These are phyloP conservation scores for Chytriomyces hyalinus DNA, from an alignment of 192 early-diverging fungal genomes.

Conservation along the genomic window DNA sequence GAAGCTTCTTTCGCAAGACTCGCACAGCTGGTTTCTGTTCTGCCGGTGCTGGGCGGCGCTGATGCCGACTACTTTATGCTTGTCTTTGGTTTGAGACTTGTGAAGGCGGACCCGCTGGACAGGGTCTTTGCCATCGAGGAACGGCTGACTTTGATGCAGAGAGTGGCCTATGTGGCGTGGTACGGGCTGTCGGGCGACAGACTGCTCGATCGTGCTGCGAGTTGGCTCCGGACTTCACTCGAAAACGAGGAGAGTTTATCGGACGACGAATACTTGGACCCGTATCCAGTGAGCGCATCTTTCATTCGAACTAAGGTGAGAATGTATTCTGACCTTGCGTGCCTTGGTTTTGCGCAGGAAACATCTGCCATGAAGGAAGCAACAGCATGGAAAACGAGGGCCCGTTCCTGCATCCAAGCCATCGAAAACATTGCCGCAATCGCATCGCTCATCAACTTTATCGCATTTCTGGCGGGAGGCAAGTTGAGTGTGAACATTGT, in stretches of 20 bases:
- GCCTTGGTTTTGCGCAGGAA: not conserved
- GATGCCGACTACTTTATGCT: conserved; percentile 3
- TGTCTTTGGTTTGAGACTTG: conserved; percentile 3
- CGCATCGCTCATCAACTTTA: conserved; percentile 12
- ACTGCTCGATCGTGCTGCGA: not conserved
- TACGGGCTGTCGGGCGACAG: not conserved
- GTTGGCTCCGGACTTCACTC: not conserved
- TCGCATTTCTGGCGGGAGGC: conserved; percentile 13
- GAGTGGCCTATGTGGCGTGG: not conserved
- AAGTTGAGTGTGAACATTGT: not conserved
- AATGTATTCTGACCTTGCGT: not conserved
- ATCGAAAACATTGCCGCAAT: conserved; percentile 9
- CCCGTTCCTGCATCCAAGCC: not conserved
- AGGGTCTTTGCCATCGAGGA: not conserved
- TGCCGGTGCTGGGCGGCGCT: not conserved
- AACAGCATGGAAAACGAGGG: not conserved
- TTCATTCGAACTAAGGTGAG: no score
- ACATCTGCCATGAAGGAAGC: not conserved
- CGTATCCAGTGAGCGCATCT: no score
- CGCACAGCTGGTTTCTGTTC: not conserved
- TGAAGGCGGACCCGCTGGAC: not conserved
- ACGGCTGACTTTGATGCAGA: not conserved
- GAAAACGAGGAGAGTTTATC: not conserved
- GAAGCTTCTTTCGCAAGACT: not conserved
- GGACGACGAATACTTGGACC: not conserved